Evolutionary conservation across 1,284 basidiomycete genomes (phyloP).

Genomic region (Apiotrichum sp.): DNA sequence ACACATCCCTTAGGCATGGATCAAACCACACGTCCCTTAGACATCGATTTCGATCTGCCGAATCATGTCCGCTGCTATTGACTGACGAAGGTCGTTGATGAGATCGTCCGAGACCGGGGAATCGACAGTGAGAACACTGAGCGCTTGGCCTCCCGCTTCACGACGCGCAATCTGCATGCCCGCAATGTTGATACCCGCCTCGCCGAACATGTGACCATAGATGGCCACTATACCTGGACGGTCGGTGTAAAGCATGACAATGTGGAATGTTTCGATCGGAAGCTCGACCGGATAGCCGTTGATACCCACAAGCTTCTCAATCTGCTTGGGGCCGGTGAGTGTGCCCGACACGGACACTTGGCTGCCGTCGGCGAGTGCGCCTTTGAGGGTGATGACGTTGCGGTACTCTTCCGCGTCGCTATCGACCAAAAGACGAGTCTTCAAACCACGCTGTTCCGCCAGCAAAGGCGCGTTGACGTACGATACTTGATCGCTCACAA

Average conservation of each 20-base stretch:
- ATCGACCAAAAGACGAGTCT: not conserved
- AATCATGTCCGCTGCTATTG: not conserved
- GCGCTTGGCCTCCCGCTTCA: not conserved
- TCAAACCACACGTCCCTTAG: not conserved
- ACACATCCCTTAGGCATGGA: no score
- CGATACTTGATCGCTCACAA: constrained; percentile 9
- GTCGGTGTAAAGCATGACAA: constrained; percentile 8
- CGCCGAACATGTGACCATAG: constrained; percentile 5
- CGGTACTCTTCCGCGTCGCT: constrained; percentile 4
- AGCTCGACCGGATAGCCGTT: constrained; percentile 6
- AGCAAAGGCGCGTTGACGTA: constrained; percentile 11
- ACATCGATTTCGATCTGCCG: constrained; percentile 9
- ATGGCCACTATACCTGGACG: constrained; percentile 10
- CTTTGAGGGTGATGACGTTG: constrained; percentile 10
- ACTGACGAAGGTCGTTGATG: not conserved
- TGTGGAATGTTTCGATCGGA: constrained; percentile 6
- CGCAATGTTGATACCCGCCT: constrained; percentile 8
- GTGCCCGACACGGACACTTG: constrained; percentile 4
- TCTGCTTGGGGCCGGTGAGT: constrained; percentile 7
- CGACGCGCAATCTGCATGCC: constrained; percentile 7
- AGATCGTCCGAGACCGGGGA: constrained; percentile 2
- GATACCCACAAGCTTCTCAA: constrained; percentile 10
- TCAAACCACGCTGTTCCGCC: constrained; percentile 3
- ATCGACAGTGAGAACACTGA: constrained; percentile 6
- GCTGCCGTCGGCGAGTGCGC: constrained; percentile 5